Evolutionary conservation across 352 stramenopile species (phyloP).

Genomic region (Plasmopara muralis): DNA sequence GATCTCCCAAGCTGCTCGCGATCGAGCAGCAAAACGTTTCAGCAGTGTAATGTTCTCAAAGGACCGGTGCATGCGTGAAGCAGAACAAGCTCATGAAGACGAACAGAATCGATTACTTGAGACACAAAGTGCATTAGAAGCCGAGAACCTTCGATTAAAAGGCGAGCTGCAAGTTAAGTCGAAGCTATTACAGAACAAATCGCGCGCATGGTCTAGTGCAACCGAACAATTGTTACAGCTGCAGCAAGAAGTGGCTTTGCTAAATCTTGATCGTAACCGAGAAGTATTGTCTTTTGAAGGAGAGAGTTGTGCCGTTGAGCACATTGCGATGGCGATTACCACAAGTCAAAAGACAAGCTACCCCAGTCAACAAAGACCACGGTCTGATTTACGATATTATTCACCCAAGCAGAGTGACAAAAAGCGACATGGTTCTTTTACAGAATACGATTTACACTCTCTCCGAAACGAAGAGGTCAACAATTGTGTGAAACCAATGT

Average conservation of each 20-base stretch:
- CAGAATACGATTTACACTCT: slow-evolving; percentile 6
- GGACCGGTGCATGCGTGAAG: slow-evolving; percentile 42
- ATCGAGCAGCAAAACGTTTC: slow-evolving; percentile 62
- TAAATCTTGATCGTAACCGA: slow-evolving; percentile 49
- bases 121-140: slow-evolving; percentile 51
- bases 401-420: slow-evolving; percentile 22
- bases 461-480: neutral
- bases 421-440: slow-evolving; percentile 20
- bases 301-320: slow-evolving; percentile 12
- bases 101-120: slow-evolving; percentile 55
- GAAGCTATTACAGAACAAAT: slow-evolving; percentile 79
- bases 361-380: slow-evolving; percentile 12
- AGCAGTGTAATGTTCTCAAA: slow-evolving; percentile 51
- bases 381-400: slow-evolving; percentile 17
- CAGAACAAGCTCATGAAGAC: slow-evolving; percentile 32
- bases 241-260: slow-evolving; percentile 77
- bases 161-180: slow-evolving; percentile 76
- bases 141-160: slow-evolving; percentile 66
- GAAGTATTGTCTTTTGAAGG: slow-evolving; percentile 8
- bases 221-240: slow-evolving; percentile 71
- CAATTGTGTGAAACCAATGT: neutral
- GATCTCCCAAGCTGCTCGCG: slow-evolving; percentile 38
- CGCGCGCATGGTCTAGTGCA: slow-evolving; percentile 69
- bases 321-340: slow-evolving; percentile 22
- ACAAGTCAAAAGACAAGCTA: slow-evolving; percentile 9